These are phyloP conservation scores for Beauveria sp. DNA, from an alignment of 2,329 filamentous ascomycete species.

Conservation along the genomic window DNA sequence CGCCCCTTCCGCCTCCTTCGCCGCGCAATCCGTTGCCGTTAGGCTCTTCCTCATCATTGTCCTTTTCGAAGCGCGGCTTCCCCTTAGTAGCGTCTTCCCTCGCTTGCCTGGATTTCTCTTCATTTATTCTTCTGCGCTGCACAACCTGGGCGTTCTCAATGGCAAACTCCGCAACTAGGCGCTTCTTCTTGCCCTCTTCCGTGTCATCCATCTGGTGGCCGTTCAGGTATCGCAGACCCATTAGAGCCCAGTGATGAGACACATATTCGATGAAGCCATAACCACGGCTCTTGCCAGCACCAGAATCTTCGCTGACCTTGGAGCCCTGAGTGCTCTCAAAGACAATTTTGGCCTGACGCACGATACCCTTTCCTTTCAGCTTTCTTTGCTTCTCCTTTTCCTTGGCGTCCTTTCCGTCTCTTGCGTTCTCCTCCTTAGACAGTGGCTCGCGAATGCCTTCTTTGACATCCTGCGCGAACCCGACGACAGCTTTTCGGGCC, in stretches of 20 bases:
- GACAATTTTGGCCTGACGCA: constrained; percentile 89
- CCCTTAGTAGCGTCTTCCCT: background rate
- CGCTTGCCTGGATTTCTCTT: constrained; percentile 27
- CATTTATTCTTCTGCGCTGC: constrained; percentile 50
- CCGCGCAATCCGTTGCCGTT: background rate
- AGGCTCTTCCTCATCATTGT: constrained; percentile 26
- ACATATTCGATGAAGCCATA: constrained; percentile 98
- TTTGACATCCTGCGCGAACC: constrained; percentile 87
- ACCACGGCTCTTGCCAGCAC: constrained; percentile 76
- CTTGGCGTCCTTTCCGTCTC: constrained; percentile 72
- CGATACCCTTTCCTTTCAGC: constrained; percentile 74
- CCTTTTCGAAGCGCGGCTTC: constrained; percentile 16
- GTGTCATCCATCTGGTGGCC: constrained; percentile 56
- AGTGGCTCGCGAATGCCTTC: constrained; percentile 65
- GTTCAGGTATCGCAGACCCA: constrained; percentile 92
- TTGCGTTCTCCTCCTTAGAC: constrained; percentile 79
- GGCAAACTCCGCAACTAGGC: constrained; percentile 91
- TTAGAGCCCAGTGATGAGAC: constrained; percentile 86
- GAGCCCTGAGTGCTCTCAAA: constrained; percentile 81
- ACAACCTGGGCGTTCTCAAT: constrained; percentile 98
- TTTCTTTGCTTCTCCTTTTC: constrained; percentile 75
- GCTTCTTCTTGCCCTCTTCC: constrained; percentile 67
- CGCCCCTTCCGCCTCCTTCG: background rate
- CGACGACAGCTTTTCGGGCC: constrained; percentile 85
- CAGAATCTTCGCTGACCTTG: constrained; percentile 70